Conservation (phyloP, 768 basidiomycete species). For the Cyclocybe cylindracea region DNA sequence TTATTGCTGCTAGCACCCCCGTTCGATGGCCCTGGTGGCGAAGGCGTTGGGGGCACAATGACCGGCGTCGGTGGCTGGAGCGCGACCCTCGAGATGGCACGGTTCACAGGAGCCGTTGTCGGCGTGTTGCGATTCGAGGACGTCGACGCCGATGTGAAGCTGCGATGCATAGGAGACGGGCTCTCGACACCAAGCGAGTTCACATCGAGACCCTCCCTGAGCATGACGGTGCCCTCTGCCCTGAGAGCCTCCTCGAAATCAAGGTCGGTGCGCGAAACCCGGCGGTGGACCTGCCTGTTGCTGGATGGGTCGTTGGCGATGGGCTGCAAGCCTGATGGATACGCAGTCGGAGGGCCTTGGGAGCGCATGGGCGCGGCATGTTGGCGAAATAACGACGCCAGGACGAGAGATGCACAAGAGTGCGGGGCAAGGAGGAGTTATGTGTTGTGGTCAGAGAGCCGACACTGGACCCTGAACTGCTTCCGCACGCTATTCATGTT, state of each 20-base stretch:
- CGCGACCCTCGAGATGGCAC: constrained; percentile 24
- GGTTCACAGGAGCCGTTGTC: constrained; percentile 24
- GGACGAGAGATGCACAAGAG: constrained; percentile 35
- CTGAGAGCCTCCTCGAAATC: constrained; percentile 81
- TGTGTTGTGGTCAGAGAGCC: no score
- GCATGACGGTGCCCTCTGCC: constrained; percentile 63
- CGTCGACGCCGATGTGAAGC: constrained; percentile 42
- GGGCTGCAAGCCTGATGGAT: constrained; percentile 46
- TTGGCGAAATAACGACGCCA: constrained; percentile 69
- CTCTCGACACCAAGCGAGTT: constrained; percentile 61
- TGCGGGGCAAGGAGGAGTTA: no score
- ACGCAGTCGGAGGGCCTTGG: constrained; percentile 32
- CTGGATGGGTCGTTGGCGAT: constrained; percentile 49
- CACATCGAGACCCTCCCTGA: constrained; percentile 74
- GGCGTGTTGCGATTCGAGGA: constrained; percentile 1
- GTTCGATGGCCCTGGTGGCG: constrained; percentile 26
- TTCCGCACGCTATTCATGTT: background rate
- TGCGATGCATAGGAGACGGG: constrained; percentile 39
- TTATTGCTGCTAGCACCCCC: no score
- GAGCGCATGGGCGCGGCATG: constrained; percentile 43
- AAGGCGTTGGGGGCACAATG: constrained; percentile 71
- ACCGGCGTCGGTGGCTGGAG: constrained; percentile 59
- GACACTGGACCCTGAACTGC: background rate
- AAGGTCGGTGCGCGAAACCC: constrained; percentile 72
- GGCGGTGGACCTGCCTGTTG: constrained; percentile 42